These are phyloP conservation scores for Schizosaccharomyces japonicus DNA, from an alignment of 805 yeast genomes.

Conservation along the genomic window DNA sequence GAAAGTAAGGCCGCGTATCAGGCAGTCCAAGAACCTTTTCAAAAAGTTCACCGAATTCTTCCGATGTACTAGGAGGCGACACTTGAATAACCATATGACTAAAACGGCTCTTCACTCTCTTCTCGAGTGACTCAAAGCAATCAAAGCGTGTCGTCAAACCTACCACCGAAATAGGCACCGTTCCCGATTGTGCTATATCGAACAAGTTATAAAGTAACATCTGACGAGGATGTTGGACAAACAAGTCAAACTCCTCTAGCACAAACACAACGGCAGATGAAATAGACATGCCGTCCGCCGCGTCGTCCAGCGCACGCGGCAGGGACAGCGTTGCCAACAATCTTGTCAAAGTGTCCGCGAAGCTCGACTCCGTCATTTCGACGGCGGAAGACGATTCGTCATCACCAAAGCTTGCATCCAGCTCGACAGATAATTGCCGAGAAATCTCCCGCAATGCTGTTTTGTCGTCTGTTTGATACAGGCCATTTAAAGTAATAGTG, in stretches of 20 bases:
- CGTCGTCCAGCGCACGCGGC: slow-evolving; percentile 10
- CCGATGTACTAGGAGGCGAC: slow-evolving; percentile 25
- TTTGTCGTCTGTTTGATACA: slow-evolving; percentile 48
- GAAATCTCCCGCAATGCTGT: slow-evolving; percentile 71
- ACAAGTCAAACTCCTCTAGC: slow-evolving; percentile 67
- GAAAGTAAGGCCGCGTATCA: too few species aligned
- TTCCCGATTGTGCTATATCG: slow-evolving; percentile 49
- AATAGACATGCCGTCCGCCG: slow-evolving; percentile 7
- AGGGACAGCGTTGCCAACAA: slow-evolving; percentile 13
- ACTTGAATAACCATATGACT: slow-evolving; percentile 52
- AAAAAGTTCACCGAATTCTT: slow-evolving; percentile 29
- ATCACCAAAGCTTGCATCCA: slow-evolving; percentile 9
- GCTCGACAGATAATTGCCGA: slow-evolving; percentile 40
- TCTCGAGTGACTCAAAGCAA: slow-evolving; percentile 61
- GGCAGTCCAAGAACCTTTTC: slow-evolving; percentile 19
- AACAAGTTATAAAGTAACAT: slow-evolving; percentile 68
- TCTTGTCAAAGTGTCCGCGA: slow-evolving; percentile 12
- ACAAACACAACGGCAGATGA: slow-evolving; percentile 39
- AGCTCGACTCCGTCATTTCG: slow-evolving; percentile 2
- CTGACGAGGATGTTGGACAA: slow-evolving; percentile 47
- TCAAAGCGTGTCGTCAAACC: slow-evolving; percentile 54
- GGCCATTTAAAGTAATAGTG: slow-evolving; percentile 41
- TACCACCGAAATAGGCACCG: slow-evolving; percentile 53
- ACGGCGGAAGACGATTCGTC: not conserved
- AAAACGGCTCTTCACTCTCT: slow-evolving; percentile 73